Evolutionary conservation across 352 stramenopile genomes (phyloP), one percentile per base, ranked within the genome.

Genomic region (Phytophthora kernoviae): DNA sequence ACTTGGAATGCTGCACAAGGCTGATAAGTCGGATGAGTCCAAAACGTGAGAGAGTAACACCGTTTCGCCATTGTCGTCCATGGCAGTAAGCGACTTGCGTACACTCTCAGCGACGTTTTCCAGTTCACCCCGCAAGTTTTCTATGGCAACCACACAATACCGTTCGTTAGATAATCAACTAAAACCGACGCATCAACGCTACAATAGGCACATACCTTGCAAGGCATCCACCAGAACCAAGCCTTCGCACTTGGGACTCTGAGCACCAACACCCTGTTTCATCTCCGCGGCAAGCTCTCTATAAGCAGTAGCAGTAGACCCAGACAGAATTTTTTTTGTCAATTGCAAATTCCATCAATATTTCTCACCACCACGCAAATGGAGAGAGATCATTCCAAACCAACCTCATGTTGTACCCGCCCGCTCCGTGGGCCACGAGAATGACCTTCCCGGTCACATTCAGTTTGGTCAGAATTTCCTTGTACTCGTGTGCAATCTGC

Each of bases 341-440:
- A 26, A 21, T 5, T 24, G 26, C 14, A 22, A 24, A 17, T 30
- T 11, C 2, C 22, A 4, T n/a, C 46, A 21, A 42, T 22, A 51
- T 39, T 6, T 30, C 42, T n/a, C 0, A n/a, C 33, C 43, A 15
- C 1, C 21, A 42, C 8, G 0, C 36, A 48, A 22, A n/a, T n/a
- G n/a, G n/a, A n/a, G n/a, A n/a, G n/a, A n/a, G n/a, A n/a, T n/a
- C n/a, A n/a, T n/a, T n/a, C n/a, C 9, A 27, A 17, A 54, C 44
- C 11, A 33, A 82, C 65, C 84, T 70, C 84, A 94, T 94, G 60
- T 91, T 90, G 73, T 94, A 94, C 34, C 81, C 84, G 15, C 84
- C 84, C 7, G 79, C 78, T 45, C 84, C 84, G 54, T 94, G 84
- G 0, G 53, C 84, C 18, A 94, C 82, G 6, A 94, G 74, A 26